phyloP scores from a whole-genome alignment of 2,329 filamentous ascomycete genomes.

The Alternaria sp. region DNA sequence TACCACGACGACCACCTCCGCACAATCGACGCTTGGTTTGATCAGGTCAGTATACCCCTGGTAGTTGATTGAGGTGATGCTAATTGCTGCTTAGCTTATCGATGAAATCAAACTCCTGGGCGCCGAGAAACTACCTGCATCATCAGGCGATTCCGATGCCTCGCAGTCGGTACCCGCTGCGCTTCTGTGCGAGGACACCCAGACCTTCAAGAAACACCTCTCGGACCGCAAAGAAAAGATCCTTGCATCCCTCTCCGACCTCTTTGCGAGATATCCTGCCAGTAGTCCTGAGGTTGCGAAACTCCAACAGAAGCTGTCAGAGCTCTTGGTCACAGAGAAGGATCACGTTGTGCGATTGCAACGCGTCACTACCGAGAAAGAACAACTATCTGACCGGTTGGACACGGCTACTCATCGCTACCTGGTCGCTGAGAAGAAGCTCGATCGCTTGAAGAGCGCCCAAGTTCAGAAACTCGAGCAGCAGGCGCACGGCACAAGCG shows the following conservation, averaged over 20 bases:
- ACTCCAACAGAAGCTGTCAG: slow-evolving; percentile 76
- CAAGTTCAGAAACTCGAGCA: slow-evolving; percentile 93
- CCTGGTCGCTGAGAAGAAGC: slow-evolving; percentile 92
- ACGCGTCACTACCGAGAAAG: slow-evolving; percentile 76
- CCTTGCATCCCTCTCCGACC: slow-evolving; percentile 71
- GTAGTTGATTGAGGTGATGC: slow-evolving; percentile 18
- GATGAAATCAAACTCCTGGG: slow-evolving; percentile 57
- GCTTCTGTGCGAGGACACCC: slow-evolving; percentile 61
- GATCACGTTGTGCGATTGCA: slow-evolving; percentile 78
- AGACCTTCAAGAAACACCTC: slow-evolving; percentile 78
- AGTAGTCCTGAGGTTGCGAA: slow-evolving; percentile 72
- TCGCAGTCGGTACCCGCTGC: slow-evolving; percentile 57
- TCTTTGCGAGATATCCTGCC: slow-evolving; percentile 63
- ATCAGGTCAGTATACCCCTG: slow-evolving; percentile 70
- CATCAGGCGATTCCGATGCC: slow-evolving; percentile 31
- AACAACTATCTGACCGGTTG: slow-evolving; percentile 82
- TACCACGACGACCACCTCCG: slow-evolving; percentile 94
- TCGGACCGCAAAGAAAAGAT: slow-evolving; percentile 78
- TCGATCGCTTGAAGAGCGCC: slow-evolving; percentile 85
- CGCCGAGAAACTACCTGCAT: slow-evolving; percentile 41
- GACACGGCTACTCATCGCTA: slow-evolving; percentile 90
- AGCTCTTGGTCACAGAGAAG: slow-evolving; percentile 82
- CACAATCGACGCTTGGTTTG: slow-evolving; percentile 90
- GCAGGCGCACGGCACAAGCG: slow-evolving; percentile 63
- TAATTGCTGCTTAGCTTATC: slow-evolving; percentile 50